phyloP scores from a whole-genome alignment of 2,329 filamentous ascomycete genomes.

The Ascochyta viciae-villosae region DNA sequence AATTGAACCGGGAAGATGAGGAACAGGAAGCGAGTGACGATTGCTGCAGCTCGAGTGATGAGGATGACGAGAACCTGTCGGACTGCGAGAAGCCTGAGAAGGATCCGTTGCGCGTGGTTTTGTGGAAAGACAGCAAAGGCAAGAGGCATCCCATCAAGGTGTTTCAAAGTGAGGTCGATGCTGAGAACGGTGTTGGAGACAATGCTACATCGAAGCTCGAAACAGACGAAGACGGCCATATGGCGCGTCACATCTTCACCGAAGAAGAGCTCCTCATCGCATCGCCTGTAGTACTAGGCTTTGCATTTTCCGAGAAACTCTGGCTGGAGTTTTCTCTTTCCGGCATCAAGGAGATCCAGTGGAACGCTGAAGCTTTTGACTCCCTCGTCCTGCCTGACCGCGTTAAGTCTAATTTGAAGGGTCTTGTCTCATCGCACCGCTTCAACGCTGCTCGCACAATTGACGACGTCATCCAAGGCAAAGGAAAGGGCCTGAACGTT shows the following conservation, averaged over 20 bases:
- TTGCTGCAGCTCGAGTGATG: slow-evolving; percentile 38
- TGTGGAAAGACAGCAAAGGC: slow-evolving; percentile 58
- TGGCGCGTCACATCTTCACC: slow-evolving; percentile 65
- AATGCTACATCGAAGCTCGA: slow-evolving; percentile 52
- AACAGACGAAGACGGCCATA: slow-evolving; percentile 50
- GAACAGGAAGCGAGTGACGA: slow-evolving; percentile 60
- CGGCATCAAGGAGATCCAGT: slow-evolving; percentile 79
- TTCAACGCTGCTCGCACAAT: slow-evolving; percentile 82
- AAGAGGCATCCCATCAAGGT: slow-evolving; percentile 61
- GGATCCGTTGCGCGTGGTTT: slow-evolving; percentile 47
- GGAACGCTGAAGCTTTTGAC: slow-evolving; percentile 83
- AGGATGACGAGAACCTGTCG: slow-evolving; percentile 32
- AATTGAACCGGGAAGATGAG: slow-evolving; percentile 65
- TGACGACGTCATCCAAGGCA: slow-evolving; percentile 75
- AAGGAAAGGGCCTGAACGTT: slow-evolving; percentile 82
- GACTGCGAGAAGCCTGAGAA: slow-evolving; percentile 47
- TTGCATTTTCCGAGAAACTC: slow-evolving; percentile 85
- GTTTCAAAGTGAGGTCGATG: slow-evolving; percentile 45
- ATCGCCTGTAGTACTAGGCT: slow-evolving; percentile 84
- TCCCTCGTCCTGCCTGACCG: slow-evolving; percentile 74
- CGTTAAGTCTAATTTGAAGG: slow-evolving; percentile 73
- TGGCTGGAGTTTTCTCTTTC: slow-evolving; percentile 90
- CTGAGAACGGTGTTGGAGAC: slow-evolving; percentile 61
- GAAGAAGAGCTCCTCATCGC: slow-evolving; percentile 86
- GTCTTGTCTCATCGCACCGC: slow-evolving; percentile 83